Conservation (phyloP, 129 eudicot genomes). For the Artemisia tridentata region DNA sequence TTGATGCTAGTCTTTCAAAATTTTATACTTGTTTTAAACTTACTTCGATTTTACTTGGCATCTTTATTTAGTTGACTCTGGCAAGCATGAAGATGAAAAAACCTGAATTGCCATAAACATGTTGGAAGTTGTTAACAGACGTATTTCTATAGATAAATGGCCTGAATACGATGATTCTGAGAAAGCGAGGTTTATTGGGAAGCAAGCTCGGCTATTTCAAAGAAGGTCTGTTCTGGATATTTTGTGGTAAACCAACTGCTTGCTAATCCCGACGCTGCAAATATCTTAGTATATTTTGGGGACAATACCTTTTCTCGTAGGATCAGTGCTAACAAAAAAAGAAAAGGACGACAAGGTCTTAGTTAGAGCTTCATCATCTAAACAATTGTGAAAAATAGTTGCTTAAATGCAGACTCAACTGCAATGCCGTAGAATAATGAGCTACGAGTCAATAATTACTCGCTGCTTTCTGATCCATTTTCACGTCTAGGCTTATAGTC, state of each 20-base stretch:
- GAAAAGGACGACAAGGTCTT: slow-evolving; percentile 59
- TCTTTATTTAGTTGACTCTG: slow-evolving; percentile 63
- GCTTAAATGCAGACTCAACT: too few species aligned
- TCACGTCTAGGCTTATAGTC: too few species aligned
- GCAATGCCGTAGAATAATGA: too few species aligned
- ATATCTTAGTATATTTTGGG: slow-evolving; percentile 57
- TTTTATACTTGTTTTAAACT: too few species aligned
- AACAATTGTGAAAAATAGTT: not conserved
- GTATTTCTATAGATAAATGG: slow-evolving; percentile 77
- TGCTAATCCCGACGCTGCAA: slow-evolving; percentile 62
- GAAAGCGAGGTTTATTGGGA: slow-evolving; percentile 78
- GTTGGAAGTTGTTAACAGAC: slow-evolving; percentile 61
- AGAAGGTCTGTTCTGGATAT: slow-evolving; percentile 90
- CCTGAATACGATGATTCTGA: slow-evolving; percentile 89
- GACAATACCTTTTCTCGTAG: slow-evolving; percentile 70
- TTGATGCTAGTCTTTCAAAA: too few species aligned
- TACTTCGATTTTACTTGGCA: not conserved
- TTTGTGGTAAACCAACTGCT: slow-evolving; percentile 78
- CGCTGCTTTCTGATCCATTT: too few species aligned
- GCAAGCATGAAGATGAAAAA: slow-evolving; percentile 90
- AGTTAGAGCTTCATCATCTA: slow-evolving; percentile 60
- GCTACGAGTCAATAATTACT: too few species aligned
- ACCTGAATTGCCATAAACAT: slow-evolving; percentile 83
- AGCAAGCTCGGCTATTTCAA: slow-evolving; percentile 83
- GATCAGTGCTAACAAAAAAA: slow-evolving; percentile 63